Conservation (phyloP, 1,284 basidiomycete species). For the Hymenochaete sp. region DNA sequence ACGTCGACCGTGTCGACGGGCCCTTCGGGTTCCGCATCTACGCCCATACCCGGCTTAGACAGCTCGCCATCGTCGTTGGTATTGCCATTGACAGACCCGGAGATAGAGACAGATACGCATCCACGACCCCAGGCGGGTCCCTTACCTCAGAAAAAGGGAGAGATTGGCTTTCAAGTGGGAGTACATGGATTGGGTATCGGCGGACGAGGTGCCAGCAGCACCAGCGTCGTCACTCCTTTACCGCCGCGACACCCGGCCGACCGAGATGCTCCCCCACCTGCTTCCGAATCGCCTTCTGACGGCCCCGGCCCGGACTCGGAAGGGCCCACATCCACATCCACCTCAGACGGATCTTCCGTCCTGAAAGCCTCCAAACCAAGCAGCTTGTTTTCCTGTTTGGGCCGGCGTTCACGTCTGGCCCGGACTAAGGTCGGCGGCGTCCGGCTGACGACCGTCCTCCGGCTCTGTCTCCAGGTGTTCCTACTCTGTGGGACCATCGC, state of each 20-base stretch:
- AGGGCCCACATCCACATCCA: constrained; percentile 17
- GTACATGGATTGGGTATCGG: constrained; percentile 25
- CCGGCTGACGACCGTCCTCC: constrained; percentile 36
- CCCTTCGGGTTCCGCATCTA: too few species aligned
- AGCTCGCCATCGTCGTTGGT: too few species aligned
- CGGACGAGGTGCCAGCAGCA: constrained; percentile 12
- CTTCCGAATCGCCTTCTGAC: constrained; percentile 14
- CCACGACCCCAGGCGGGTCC: constrained; percentile 47
- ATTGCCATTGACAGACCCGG: too few species aligned
- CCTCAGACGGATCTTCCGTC: constrained; percentile 22
- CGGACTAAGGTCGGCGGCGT: constrained; percentile 37
- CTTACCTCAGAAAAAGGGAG: constrained; percentile 54
- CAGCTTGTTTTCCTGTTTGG: constrained; percentile 31
- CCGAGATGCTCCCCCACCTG: constrained; percentile 25
- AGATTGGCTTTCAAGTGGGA: constrained; percentile 51
- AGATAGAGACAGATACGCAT: too few species aligned
- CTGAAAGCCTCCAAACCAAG: constrained; percentile 25
- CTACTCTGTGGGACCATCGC: constrained; percentile 42
- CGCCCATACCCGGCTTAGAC: too few species aligned
- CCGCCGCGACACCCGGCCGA: constrained; percentile 53
- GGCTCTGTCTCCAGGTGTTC: constrained; percentile 35
- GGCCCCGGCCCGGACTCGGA: constrained; percentile 13
- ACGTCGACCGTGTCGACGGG: too few species aligned
- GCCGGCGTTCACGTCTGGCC: constrained; percentile 28
- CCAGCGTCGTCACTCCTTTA: constrained; percentile 18